Base-by-base conservation (phyloP, 257 asterid genomes). In the Capsicum rhomboideum region DNA sequence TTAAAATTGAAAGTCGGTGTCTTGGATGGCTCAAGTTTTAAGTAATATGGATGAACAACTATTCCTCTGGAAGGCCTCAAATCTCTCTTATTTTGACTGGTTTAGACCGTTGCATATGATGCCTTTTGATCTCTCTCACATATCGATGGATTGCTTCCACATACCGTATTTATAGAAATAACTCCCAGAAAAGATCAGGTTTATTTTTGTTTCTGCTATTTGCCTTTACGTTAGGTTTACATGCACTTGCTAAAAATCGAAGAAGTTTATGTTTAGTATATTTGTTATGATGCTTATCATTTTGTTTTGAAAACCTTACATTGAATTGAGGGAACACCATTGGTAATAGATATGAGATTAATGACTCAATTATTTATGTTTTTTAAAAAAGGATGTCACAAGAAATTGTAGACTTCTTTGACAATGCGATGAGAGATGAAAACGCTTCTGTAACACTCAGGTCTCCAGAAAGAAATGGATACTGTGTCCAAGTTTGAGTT, bases 401-500 rank as follows among this genome's bases (percentile, higher is more conserved):
- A 49, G 61, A 49, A 49, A 75, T 26, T 49, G 23, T 23, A 3
- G 61, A 75, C 61, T 75, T 75, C 61, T 49, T 23, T 75, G 81
- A 75, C 81, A 75, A 46, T 26, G 58, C 16, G 23, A 75, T 75
- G 80, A 49, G 95, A 31, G 42, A 49, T 75, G 26, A 7, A 46
- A 23, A 23, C 61, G 26, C 44, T 75, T 75, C 5, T 49, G 6
- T 49, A 75, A 10, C 23, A 75, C 61, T 46, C 16, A 23, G 80
- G 26, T 7, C 59, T 74, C 58, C 58, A 72, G 12, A 23, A 74
- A 74, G 80, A 37, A 23, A 75, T 46, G 16, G 42, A 77, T 26
- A 16, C 81, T 2, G 23, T 50, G 46, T 77, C 44, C 42, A 16
- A 50, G 63, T 77, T 77, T 77, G 44, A 50, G 34, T 82, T 5